Conservation (phyloP, 768 basidiomycete species). For the Macrolepiota albuminosa region DNA sequence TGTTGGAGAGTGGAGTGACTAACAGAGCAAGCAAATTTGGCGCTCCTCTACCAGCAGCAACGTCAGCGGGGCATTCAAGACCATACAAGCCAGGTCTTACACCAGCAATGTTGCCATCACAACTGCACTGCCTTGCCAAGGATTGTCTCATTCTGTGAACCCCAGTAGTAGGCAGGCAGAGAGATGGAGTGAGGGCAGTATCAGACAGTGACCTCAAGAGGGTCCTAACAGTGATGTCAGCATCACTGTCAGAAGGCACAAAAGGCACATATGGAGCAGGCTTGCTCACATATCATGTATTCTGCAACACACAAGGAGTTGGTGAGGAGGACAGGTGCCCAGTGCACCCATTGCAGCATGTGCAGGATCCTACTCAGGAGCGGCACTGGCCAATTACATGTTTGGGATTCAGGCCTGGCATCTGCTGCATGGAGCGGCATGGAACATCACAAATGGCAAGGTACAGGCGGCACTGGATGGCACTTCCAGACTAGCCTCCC, state of each 20-base stretch:
- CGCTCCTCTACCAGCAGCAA: too few species aligned
- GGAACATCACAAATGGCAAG: slow-evolving; percentile 12
- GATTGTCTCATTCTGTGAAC: too few species aligned
- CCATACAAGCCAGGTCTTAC: too few species aligned
- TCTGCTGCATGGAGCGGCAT: slow-evolving; percentile 2
- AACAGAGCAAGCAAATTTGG: too few species aligned
- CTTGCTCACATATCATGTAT: slow-evolving; percentile 21
- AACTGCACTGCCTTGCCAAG: too few species aligned
- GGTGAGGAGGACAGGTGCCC: not conserved
- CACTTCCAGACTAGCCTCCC: slow-evolving; percentile 24
- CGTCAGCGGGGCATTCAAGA: too few species aligned
- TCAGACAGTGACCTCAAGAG: not conserved
- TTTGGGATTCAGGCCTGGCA: slow-evolving; percentile 41
- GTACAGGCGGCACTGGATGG: slow-evolving; percentile 25
- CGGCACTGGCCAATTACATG: slow-evolving; percentile 32
- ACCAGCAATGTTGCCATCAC: too few species aligned
- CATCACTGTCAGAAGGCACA: not conserved
- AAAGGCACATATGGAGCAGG: not conserved
- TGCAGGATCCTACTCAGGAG: slow-evolving; percentile 27
- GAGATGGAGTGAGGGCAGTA: too few species aligned
- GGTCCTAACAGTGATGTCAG: not conserved
- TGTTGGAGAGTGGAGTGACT: too few species aligned
- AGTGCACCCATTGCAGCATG: slow-evolving; percentile 14
- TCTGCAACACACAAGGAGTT: not conserved
- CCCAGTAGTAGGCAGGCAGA: too few species aligned